Conservation (phyloP, 345 rosid genomes). For the Gossypium herbaceum region DNA sequence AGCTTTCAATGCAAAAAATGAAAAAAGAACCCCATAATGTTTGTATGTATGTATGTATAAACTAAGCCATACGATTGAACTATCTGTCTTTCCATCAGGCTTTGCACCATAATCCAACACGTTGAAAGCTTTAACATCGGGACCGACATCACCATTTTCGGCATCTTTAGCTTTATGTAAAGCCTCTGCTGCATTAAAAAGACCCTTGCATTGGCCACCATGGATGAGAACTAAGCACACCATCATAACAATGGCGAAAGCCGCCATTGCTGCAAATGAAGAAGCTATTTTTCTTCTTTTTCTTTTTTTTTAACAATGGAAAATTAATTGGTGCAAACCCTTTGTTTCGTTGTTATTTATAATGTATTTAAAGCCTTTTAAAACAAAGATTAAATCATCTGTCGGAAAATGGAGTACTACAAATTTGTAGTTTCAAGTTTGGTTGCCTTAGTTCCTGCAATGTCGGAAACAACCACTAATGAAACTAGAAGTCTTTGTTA, state of each 20-base stretch:
- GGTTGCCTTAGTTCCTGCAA: background rate
- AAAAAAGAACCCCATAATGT: background rate
- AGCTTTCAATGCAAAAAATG: background rate
- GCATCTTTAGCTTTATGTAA: constrained; percentile 1
- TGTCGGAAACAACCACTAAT: background rate
- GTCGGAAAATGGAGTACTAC: background rate
- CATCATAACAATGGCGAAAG: background rate
- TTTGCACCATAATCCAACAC: constrained; percentile 18
- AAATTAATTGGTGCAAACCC: background rate
- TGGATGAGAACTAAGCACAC: constrained; percentile 3
- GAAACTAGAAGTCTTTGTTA: background rate
- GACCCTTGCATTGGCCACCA: background rate
- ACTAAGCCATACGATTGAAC: constrained; percentile 7
- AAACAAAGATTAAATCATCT: background rate
- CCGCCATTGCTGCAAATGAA: background rate
- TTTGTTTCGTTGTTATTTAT: background rate
- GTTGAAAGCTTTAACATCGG: constrained; percentile 2
- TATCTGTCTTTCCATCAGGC: constrained; percentile 15
- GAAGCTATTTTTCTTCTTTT: background rate
- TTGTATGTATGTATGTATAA: background rate
- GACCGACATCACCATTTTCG: background rate
- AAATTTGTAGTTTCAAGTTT: background rate
- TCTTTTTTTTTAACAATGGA: background rate
- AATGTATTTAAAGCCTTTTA: background rate
- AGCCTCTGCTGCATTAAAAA: constrained; percentile 11